Base-by-base conservation (phyloP, 2,329 filamentous ascomycete species). In the Eurotiales sp. region DNA sequence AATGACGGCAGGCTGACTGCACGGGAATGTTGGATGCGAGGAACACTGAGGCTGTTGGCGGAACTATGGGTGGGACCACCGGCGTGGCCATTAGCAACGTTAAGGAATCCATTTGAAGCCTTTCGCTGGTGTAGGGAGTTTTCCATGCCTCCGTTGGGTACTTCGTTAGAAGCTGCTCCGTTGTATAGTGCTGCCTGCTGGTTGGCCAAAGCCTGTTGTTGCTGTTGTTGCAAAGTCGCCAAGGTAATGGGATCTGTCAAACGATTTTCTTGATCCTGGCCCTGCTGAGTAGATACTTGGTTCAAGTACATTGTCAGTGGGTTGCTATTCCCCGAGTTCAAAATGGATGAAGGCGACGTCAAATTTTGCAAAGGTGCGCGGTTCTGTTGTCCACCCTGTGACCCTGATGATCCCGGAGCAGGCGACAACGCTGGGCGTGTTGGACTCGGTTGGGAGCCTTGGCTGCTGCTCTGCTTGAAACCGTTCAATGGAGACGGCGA, bases 221-320 rank as follows among this genome's bases (percentile, higher is more conserved):
- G 85, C 58, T 89, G 85, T 27, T 86, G 79, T 55, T 79, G 78
- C 17, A 77, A 60, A 39, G 68, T 62, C 11, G 67, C 66, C 49
- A 74, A 64, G 22, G 68, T 60, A 58, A 76, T 67, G 7, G 68
- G 62, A 50, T 75, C 73, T 44, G 61, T 69, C 44, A 77, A 58
- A 3, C 68, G 70, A 46, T 71, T 71, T 46, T 77, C 82, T 55
- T 90, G 87, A 58, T 91, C 87, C 57, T 88, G 86, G 14, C 82
- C 80, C 58, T 68, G 72, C 60, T 72, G 75, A 52, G 67, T 73
- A 50, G 68, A 75, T 61, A 92, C 82, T 64, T 95, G 90, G 70
- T 85, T 92, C 53, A 96, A 80, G 67, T 96, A 97, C 83, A 96
- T 84, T 21, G 91, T 96, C 68, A 97, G 72, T 0, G 92, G 92